phyloP scores from a whole-genome alignment of 2,329 filamentous ascomycete genomes.

The Aquanectria penicillioides region DNA sequence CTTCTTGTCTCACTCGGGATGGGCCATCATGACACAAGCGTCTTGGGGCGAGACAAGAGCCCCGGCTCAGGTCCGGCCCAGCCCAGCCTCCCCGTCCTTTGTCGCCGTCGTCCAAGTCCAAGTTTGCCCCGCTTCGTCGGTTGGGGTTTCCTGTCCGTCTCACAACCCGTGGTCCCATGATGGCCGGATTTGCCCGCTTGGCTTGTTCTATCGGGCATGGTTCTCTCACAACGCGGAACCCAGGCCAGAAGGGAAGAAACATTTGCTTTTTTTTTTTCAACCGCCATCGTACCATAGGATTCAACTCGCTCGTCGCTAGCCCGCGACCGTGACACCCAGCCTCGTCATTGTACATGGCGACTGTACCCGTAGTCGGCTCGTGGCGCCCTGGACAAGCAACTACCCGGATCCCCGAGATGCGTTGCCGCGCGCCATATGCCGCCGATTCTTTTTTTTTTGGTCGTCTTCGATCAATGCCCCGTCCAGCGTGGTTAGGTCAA shows the following conservation, averaged over 20 bases:
- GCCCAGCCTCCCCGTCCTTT: constrained; percentile 28
- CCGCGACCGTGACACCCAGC: constrained; percentile 23
- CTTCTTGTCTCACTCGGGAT: constrained; percentile 34
- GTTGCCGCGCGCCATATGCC: constrained; percentile 16
- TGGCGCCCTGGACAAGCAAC: constrained; percentile 20
- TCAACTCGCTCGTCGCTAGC: constrained; percentile 22
- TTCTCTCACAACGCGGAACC: constrained; percentile 15
- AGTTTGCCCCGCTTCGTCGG: constrained; percentile 13
- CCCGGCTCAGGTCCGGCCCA: constrained; percentile 18
- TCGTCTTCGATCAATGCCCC: constrained; percentile 5
- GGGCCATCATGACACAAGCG: constrained; percentile 26
- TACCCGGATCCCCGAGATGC: constrained; percentile 21
- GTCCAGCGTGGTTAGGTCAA: background rate
- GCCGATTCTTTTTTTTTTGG: constrained; percentile 12
- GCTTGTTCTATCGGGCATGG: constrained; percentile 14
- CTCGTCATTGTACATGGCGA: constrained; percentile 13
- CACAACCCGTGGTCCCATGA: constrained; percentile 17
- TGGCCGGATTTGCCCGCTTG: constrained; percentile 31
- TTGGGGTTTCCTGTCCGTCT: constrained; percentile 17
- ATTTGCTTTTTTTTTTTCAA: constrained; percentile 28
- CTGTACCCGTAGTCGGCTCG: constrained; percentile 2
- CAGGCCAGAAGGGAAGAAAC: constrained; percentile 1
- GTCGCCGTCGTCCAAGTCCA: constrained; percentile 6
- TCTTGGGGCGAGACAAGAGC: constrained; percentile 28
- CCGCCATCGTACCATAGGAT: constrained; percentile 35